A percentile compares a stretch with the other conserved stretches of the same genome.
These are phyloP conservation scores for Herpetospermum pedunculosum DNA, from an alignment of 306 rosid genomes.

Conservation along the genomic window DNA sequence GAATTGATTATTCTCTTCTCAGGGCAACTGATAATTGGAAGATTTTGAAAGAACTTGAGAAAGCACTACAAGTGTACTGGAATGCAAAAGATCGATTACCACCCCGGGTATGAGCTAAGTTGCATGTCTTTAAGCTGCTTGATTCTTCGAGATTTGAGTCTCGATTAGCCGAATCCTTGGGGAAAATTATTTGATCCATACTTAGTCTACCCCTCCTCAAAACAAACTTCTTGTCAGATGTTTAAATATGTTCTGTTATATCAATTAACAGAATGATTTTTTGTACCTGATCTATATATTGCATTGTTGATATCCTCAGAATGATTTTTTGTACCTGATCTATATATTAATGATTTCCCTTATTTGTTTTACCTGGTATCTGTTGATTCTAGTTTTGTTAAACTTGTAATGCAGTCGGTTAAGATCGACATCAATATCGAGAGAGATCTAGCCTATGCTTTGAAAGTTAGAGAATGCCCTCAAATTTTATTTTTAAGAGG, in stretches of 20 bases:
- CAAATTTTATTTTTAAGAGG: conserved; percentile 73
- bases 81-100: conserved; percentile 75
- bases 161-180: neutral
- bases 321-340: neutral
- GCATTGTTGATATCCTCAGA: too few relatives aligned
- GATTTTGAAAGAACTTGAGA: conserved; percentile 78
- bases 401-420: conserved; percentile 35
- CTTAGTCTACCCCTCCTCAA: neutral
- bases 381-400: conserved; percentile 6
- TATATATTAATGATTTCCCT: neutral
- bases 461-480: conserved; percentile 69
- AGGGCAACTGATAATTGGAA: conserved; percentile 87
- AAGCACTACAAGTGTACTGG: conserved; percentile 77
- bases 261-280: neutral
- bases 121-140: neutral
- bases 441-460: conserved; percentile 87
- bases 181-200: neutral
- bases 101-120: conserved; percentile 54
- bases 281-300: neutral
- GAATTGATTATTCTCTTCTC: conserved; percentile 3
- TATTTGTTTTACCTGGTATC: neutral
- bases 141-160: neutral
- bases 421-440: conserved; percentile 82
- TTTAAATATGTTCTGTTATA: neutral
- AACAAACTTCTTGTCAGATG: neutral